phyloP scores from a whole-genome alignment of 73 alveolate genomes.

The Effrenium voratum region DNA sequence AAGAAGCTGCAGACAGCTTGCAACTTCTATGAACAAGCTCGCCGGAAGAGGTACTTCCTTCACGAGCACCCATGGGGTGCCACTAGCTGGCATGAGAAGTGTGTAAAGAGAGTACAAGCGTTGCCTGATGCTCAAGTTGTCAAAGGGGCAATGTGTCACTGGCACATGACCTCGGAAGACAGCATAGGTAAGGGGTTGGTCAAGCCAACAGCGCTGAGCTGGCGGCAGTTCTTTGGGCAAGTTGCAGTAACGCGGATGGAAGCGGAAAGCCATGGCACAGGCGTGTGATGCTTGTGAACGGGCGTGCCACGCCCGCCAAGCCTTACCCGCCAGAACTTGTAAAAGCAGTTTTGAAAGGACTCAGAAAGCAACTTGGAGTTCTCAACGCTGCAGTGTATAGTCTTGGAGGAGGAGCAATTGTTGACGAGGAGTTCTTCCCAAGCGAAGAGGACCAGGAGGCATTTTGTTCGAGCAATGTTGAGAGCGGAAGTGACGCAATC shows the following conservation, averaged over 20 bases:
- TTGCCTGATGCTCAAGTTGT: not conserved
- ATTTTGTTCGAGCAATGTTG: too few species aligned
- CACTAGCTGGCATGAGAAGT: not conserved
- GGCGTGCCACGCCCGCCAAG: not conserved
- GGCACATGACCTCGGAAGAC: not conserved
- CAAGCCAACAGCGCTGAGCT: not conserved
- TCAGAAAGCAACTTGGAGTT: not conserved
- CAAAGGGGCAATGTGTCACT: not conserved
- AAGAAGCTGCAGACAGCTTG: not conserved
- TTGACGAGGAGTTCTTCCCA: not conserved
- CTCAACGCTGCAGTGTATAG: not conserved
- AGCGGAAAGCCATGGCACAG: slow-evolving; percentile 11
- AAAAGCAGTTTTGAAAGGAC: not conserved
- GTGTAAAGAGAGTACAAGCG: not conserved
- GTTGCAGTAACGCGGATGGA: not conserved
- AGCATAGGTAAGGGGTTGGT: not conserved
- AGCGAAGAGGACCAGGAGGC: not conserved
- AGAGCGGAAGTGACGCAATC: not conserved
- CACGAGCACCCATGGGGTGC: not conserved
- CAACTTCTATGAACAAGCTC: too few species aligned
- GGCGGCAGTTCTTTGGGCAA: too few species aligned
- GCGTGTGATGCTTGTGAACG: not conserved
- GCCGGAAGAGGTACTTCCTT: not conserved
- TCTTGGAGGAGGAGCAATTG: not conserved
- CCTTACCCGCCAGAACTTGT: not conserved